Conservation (phyloP, 1,139 yeast species). For the Meyerozyma smithsonii region DNA sequence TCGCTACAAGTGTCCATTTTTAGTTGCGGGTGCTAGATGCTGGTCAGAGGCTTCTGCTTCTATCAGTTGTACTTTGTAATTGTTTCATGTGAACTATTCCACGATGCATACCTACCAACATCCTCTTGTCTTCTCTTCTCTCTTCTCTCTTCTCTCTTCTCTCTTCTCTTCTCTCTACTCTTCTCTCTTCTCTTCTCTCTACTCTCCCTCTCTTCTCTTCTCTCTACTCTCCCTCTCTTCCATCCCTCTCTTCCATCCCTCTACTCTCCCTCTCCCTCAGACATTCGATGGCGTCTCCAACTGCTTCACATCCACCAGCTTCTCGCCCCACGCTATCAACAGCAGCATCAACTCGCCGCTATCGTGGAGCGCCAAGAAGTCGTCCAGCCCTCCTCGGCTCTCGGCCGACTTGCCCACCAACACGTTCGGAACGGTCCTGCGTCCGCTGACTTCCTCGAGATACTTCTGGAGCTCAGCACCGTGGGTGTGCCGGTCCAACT, state of each 20-base stretch:
- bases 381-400: constrained; percentile 79
- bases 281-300: constrained; percentile 52
- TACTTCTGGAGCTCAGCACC: constrained; percentile 60
- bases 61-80: too few species aligned
- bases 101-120: too few species aligned
- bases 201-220: neutral
- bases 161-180: neutral
- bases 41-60: too few species aligned
- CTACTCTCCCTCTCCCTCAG: constrained; percentile 9
- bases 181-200: neutral
- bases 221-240: neutral
- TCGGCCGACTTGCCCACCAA: constrained; percentile 49
- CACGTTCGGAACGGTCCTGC: constrained; percentile 71
- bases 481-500: constrained; percentile 72
- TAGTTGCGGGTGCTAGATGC: too few species aligned
- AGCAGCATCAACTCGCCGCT: constrained; percentile 45
- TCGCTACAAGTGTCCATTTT: too few species aligned
- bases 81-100: too few species aligned
- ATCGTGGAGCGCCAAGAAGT: constrained; percentile 58
- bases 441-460: constrained; percentile 51
- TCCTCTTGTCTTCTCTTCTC: too few species aligned
- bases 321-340: constrained; percentile 62
- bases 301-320: constrained; percentile 48
- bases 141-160: too few species aligned
- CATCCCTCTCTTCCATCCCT: neutral